A percentile compares a stretch with the other conserved stretches of the same genome.
phyloP scores from a whole-genome alignment of 2,329 filamentous ascomycete species.

The Hypoxylon sp. region DNA sequence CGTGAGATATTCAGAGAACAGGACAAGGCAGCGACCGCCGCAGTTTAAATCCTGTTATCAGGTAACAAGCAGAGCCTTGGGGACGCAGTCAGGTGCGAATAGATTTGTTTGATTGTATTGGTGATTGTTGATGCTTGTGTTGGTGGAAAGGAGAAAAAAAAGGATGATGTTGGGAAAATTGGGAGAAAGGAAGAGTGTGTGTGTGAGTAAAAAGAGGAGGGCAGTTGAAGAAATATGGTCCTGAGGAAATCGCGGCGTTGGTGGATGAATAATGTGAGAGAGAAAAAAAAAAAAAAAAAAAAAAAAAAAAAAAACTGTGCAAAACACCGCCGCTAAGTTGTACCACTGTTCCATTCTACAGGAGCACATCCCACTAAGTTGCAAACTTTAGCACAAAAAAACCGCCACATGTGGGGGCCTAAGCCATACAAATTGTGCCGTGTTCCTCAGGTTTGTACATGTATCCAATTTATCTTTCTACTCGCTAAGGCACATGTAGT shows the following conservation, averaged over 20 bases:
- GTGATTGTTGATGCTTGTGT: slow-evolving; percentile 25
- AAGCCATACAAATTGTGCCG: slow-evolving; percentile 15
- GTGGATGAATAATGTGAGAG: slow-evolving; percentile 28
- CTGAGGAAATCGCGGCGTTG: slow-evolving; percentile 30
- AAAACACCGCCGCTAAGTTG: slow-evolving; percentile 20
- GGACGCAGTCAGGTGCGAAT: slow-evolving; percentile 16
- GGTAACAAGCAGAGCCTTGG: slow-evolving; percentile 30
- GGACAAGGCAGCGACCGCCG: slow-evolving; percentile 33
- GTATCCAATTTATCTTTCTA: no score
- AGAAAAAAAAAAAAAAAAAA: slow-evolving; percentile 19
- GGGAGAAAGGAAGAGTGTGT: slow-evolving; percentile 21
- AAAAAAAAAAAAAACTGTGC: slow-evolving; percentile 33
- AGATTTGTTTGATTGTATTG: slow-evolving; percentile 24
- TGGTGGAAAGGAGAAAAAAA: slow-evolving; percentile 26
- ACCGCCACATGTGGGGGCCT: slow-evolving; percentile 32
- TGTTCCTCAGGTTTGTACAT: no score
- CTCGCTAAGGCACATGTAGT: slow-evolving; percentile 11
- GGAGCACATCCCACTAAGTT: slow-evolving; percentile 36
- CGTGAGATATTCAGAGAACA: slow-evolving; percentile 27
- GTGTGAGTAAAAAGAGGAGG: slow-evolving; percentile 38
- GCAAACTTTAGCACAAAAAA: slow-evolving; percentile 36
- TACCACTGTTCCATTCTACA: slow-evolving; percentile 12
- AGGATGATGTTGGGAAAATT: slow-evolving; percentile 31
- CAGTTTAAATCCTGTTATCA: slow-evolving; percentile 23
- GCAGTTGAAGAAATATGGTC: slow-evolving; percentile 38